Evolutionary conservation across 2,329 filamentous ascomycete genomes (phyloP).

Genomic region (Thelonectria olida): DNA sequence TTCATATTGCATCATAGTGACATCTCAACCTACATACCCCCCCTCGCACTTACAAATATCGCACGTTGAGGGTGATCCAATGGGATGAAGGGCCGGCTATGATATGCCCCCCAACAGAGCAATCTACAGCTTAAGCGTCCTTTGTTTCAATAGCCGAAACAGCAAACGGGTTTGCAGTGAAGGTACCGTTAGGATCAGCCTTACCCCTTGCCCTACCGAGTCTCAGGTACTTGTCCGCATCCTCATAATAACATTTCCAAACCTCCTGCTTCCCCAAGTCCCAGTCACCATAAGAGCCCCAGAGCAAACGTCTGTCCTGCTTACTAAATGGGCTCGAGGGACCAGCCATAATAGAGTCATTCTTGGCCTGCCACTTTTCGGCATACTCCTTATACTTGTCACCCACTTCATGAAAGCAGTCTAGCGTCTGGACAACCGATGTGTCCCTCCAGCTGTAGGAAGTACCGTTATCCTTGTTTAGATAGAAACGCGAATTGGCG

Average conservation of each 20-base stretch:
- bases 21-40: too few relatives aligned
- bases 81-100: too few relatives aligned
- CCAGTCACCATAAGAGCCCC: slow-evolving; percentile 51
- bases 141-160: slow-evolving; percentile 18
- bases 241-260: slow-evolving; percentile 49
- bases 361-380: slow-evolving; percentile 53
- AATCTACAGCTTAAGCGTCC: too few relatives aligned
- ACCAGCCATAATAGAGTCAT: slow-evolving; percentile 46
- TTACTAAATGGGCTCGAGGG: slow-evolving; percentile 46
- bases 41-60: too few relatives aligned
- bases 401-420: slow-evolving; percentile 53
- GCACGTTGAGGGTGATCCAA: too few relatives aligned
- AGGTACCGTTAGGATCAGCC: slow-evolving; percentile 48
- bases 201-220: slow-evolving; percentile 40
- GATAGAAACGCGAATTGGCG: not conserved
- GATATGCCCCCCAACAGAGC: too few relatives aligned
- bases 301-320: slow-evolving; percentile 49
- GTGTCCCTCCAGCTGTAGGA: slow-evolving; percentile 1
- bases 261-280: slow-evolving; percentile 42
- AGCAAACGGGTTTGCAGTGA: slow-evolving; percentile 49
- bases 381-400: slow-evolving; percentile 44
- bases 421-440: slow-evolving; percentile 24
- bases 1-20: too few relatives aligned
- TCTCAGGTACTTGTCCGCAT: slow-evolving; percentile 45
- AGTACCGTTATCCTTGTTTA: not conserved